Base-by-base conservation (phyloP, 192 early-diverging fungal species). In the Gonapodya sp. region DNA sequence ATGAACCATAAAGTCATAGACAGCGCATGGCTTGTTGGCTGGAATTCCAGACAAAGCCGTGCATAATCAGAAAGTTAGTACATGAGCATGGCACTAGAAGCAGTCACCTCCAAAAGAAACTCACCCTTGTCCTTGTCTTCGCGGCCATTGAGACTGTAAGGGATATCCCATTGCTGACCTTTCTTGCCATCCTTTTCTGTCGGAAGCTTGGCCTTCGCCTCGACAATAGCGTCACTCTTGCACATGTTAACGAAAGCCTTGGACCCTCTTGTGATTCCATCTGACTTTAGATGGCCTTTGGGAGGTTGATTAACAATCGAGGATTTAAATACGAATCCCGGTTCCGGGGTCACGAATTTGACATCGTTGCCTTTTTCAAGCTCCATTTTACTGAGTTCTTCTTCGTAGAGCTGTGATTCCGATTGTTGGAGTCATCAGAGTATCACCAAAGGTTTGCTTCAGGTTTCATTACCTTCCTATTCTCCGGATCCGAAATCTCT, bases 241-340 rank as follows among this genome's bases (percentile, higher is more conserved):
- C 89, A 90, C 18, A 91, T 83, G 80, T 91, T 91, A 35, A 91
- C 81, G 81, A 90, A 91, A 1, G 86, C 89, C 81, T 91, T 91
- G 24, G 79, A 73, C 34, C 73, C 77, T 24, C 73, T 35, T 30
- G 85, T 84, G 0, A 46, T 79, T 18, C 34, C 46, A 79, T 82
- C 36, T n/a, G 24, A 31, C 35, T 82, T 80, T 79, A 14, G 36
- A n/a, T 2, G 78, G 35, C 46, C 46, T 32, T 80, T 73, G 0
- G 46, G 8, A 18, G 82, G 85, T 36, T 46, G 35, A 31, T 35
- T 83, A 31, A 34, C 34, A 35, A 83, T 83, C 72, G 46, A 33
- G 0, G 87, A 87, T 80, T 91, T 90, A 75, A 90, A 31, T 1
- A 87, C 86, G 64, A 81, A 84, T 16, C 83, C 84, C 0, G 86